These are phyloP conservation scores for Talaromyces sp. DNA, from an alignment of 2,329 filamentous ascomycete species.

Conservation along the genomic window DNA sequence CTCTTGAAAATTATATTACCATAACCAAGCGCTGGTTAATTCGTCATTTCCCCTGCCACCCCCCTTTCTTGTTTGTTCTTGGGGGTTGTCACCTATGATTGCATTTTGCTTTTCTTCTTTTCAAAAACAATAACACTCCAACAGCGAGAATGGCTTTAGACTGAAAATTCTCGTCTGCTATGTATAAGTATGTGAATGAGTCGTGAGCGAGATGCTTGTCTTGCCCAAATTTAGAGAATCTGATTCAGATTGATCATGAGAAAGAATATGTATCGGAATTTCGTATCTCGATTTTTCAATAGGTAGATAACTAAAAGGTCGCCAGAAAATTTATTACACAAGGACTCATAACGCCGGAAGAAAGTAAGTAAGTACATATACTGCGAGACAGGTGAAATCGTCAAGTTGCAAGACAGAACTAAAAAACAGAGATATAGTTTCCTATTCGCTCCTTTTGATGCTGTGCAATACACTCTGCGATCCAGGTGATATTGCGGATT, in stretches of 20 bases:
- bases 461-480: constrained; percentile 98
- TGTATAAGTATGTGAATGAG: constrained; percentile 26
- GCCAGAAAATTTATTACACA: constrained; percentile 9
- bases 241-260: background rate
- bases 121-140: background rate
- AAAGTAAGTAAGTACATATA: constrained; percentile 11
- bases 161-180: constrained; percentile 25
- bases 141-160: constrained; percentile 4
- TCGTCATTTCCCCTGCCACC: constrained; percentile 19
- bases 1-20: background rate
- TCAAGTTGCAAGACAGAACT: constrained; percentile 22
- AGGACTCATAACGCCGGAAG: constrained; percentile 6
- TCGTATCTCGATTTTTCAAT: background rate
- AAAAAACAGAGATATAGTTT: constrained; percentile 99
- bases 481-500: constrained; percentile 99
- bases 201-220: constrained; percentile 16
- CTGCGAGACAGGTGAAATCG: background rate
- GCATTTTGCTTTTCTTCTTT: background rate
- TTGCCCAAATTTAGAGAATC: constrained; percentile 3
- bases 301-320: background rate
- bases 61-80: background rate
- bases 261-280: background rate
- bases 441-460: constrained; percentile 99
- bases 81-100: constrained; percentile 2
- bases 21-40: constrained; percentile 24